Base-by-base conservation (phyloP, 139 green algal species). In the Chlorella vulgaris region DNA sequence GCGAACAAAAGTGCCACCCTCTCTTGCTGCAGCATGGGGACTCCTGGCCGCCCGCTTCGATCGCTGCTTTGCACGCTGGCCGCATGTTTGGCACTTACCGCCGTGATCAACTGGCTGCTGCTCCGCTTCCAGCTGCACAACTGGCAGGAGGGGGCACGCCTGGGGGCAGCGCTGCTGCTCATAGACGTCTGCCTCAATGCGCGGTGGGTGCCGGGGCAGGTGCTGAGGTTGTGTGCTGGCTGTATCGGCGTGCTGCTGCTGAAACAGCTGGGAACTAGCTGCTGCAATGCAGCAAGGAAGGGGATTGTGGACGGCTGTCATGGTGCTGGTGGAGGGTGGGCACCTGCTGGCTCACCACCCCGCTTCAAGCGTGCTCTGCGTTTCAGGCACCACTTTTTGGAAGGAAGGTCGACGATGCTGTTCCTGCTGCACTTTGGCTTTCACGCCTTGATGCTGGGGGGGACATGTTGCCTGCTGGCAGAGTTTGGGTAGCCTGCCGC, bases 351-450 rank as follows among this genome's bases (percentile, higher is more conserved):
- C n/a, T n/a, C n/a, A n/a, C n/a, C n/a, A n/a, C n/a, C n/a, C n/a
- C n/a, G n/a, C n/a, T n/a, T n/a, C n/a, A n/a, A n/a, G n/a, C n/a
- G n/a, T n/a, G n/a, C n/a, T n/a, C n/a, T n/a, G n/a, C n/a, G n/a
- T n/a, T n/a, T 29, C 70, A 78, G 70, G 61, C 75, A 81, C 61
- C 29, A 81, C 60, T 71, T 81, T 18, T 81, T 81, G 4, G 75
- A 81, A 39, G 36, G 61, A 2, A 21, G 75, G 13, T 40, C 75
- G 8, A 31, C 50, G 7, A 3, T 33, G 35, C 75, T 81, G 7
- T 81, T 81, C 60, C 39, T 81, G 39, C 60, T 81, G 60, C 75
- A 81, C 75, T 26, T 36, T 1, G 75, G 75, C 0, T 81, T 63
- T 40, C 75, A 81, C 26, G n/a, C 61, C 0, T 10, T 74, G 3